phyloP scores from a whole-genome alignment of 2,329 filamentous ascomycete species.

The Penicillium frequentans region DNA sequence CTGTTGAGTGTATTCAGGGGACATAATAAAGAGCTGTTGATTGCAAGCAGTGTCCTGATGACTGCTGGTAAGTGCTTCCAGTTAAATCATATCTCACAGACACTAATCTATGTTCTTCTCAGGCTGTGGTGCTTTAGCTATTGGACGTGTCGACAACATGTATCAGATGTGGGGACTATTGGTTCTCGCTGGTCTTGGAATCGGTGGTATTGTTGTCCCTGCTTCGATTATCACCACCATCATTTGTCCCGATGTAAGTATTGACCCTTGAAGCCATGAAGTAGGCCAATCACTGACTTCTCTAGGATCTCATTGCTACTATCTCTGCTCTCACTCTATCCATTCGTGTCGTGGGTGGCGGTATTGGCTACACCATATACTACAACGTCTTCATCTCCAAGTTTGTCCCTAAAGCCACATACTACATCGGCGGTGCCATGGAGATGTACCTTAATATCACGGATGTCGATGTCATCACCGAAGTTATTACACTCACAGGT shows the following conservation, averaged over 20 bases:
- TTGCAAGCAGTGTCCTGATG: conserved; percentile 62
- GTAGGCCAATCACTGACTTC: not conserved
- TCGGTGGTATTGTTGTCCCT: conserved; percentile 68
- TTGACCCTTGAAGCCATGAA: not conserved
- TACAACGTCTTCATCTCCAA: conserved; percentile 54
- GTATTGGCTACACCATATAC: conserved; percentile 62
- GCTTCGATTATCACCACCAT: conserved; percentile 68
- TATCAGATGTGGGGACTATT: conserved; percentile 57
- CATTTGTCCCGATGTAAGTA: conserved; percentile 62
- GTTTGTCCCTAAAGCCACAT: conserved; percentile 46
- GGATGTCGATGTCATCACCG: conserved; percentile 46
- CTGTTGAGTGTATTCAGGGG: conserved; percentile 60
- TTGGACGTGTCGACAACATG: conserved; percentile 55
- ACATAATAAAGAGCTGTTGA: conserved; percentile 60
- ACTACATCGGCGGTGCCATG: conserved; percentile 55
- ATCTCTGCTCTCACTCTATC: conserved; percentile 67
- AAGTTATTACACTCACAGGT: conserved; percentile 56
- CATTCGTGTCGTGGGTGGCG: conserved; percentile 68
- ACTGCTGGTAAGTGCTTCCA: conserved; percentile 53
- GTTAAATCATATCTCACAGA: not conserved
- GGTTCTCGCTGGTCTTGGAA: conserved; percentile 62
- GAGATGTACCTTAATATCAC: conserved; percentile 51
- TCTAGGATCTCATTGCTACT: conserved; percentile 64
- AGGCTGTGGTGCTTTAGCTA: conserved; percentile 56
- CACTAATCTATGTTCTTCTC: not conserved